phyloP scores from a whole-genome alignment of 169 alveolate species.

The Plasmodium cynomolgi region DNA sequence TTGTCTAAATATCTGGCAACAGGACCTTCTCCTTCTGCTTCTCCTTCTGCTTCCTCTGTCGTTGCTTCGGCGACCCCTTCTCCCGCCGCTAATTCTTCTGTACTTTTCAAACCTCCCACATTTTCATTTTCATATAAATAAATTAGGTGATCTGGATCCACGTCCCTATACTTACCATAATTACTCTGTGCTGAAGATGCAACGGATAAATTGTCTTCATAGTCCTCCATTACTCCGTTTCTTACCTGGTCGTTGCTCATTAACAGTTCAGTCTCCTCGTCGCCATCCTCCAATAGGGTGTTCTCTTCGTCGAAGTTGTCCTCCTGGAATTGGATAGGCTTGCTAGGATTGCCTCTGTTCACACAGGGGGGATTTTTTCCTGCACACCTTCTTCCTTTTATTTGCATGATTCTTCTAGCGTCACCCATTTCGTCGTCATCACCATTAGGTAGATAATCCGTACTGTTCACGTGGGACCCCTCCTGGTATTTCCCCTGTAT shows the following conservation, averaged over 20 bases:
- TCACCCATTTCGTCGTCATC: not conserved
- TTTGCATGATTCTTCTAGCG: not conserved
- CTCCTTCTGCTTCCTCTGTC: not conserved
- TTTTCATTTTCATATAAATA: slow-evolving; percentile 60
- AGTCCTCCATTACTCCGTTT: not conserved
- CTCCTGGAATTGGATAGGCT: not conserved
- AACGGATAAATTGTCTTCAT: slow-evolving; percentile 12
- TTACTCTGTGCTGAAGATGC: slow-evolving; percentile 34
- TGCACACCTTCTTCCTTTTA: not conserved
- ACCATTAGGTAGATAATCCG: not conserved
- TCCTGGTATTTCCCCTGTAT: not conserved
- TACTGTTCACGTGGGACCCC: not conserved
- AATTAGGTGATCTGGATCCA: slow-evolving; percentile 61
- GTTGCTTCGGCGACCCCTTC: not conserved
- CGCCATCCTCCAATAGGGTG: not conserved
- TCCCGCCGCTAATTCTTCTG: not conserved
- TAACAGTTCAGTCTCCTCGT: not conserved
- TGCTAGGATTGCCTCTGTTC: not conserved
- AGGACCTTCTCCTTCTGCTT: not conserved
- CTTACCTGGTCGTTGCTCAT: not conserved
- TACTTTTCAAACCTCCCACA: not conserved
- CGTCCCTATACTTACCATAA: slow-evolving; percentile 63
- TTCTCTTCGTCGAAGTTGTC: slow-evolving; percentile 5
- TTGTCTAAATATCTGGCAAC: slow-evolving; percentile 45
- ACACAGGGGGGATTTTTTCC: not conserved